These are phyloP conservation scores for Pluteus cervinus DNA, from an alignment of 768 basidiomycete genomes.

Conservation along the genomic window DNA sequence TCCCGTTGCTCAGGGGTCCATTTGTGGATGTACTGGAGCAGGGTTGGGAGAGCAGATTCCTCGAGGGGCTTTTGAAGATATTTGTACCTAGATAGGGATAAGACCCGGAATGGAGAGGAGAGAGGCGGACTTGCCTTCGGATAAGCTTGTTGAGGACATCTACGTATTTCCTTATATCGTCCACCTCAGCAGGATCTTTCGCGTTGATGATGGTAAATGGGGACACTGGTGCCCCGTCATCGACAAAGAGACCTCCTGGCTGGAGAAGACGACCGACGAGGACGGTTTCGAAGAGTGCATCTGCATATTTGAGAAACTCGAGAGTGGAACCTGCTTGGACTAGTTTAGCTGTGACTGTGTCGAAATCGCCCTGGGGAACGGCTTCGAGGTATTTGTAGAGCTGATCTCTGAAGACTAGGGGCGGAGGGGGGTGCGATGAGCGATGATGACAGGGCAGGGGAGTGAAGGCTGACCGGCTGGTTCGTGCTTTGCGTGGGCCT, in stretches of 20 bases:
- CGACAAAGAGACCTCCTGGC: constrained; percentile 89
- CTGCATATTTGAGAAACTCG: constrained; percentile 96
- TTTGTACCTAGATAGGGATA: constrained; percentile 67
- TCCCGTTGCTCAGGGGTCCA: constrained; percentile 75
- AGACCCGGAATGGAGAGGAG: constrained; percentile 9
- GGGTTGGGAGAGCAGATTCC: constrained; percentile 69
- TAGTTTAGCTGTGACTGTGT: constrained; percentile 75
- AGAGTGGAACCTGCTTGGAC: constrained; percentile 89
- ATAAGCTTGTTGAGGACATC: constrained; percentile 96
- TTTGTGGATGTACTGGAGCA: too few relatives aligned
- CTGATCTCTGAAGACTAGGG: constrained; percentile 84
- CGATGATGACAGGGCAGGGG: constrained; percentile 5
- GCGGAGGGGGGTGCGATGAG: constrained; percentile 8
- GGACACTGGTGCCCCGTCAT: constrained; percentile 78
- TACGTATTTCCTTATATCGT: constrained; percentile 88
- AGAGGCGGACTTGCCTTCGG: constrained; percentile 56
- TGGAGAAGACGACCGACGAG: constrained; percentile 95
- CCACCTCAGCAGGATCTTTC: constrained; percentile 69
- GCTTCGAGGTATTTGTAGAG: constrained; percentile 89
- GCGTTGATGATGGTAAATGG: constrained; percentile 88
- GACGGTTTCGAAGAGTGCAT: constrained; percentile 92
- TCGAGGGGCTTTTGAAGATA: constrained; percentile 98
- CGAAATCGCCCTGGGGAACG: constrained; percentile 74
- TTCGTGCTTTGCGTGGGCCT: constrained; percentile 92
- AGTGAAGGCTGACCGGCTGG: constrained; percentile 46